Conservation (phyloP, 345 rosid species). For the Atalantia buxifolia region DNA sequence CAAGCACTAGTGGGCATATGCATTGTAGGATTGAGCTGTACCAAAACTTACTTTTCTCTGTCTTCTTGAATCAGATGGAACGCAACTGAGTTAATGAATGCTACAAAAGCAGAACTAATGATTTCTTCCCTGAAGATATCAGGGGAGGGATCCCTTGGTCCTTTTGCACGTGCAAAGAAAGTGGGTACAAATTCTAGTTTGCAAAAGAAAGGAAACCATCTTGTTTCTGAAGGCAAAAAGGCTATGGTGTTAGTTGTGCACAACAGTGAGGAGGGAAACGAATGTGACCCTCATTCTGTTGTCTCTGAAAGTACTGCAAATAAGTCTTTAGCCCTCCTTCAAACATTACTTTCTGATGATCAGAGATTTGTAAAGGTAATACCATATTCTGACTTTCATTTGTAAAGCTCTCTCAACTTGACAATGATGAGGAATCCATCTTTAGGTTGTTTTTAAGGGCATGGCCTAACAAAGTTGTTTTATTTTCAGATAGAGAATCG, state of each 20-base stretch:
- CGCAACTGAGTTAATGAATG: conserved; percentile 36
- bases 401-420: conserved; percentile 5
- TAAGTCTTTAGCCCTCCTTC: conserved; percentile 23
- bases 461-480: not conserved
- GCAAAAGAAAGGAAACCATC: conserved; percentile 46
- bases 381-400: conserved; percentile 2
- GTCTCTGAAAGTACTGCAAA: conserved; percentile 25
- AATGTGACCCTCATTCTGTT: conserved; percentile 17
- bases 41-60: conserved; percentile 11
- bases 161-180: conserved; percentile 37
- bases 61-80: conserved; percentile 46
- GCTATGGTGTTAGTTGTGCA: conserved; percentile 54
- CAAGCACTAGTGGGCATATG: not conserved
- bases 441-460: not conserved
- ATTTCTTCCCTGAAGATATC: conserved; percentile 44
- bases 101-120: conserved; percentile 29
- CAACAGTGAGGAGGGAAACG: conserved; percentile 25
- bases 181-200: conserved; percentile 33
- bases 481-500: conserved; percentile 65
- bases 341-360: conserved; percentile 40
- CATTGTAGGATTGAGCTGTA: not conserved
- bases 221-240: conserved; percentile 59
- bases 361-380: conserved; percentile 57
- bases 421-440: not conserved
- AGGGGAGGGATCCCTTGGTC: conserved; percentile 28